These are phyloP conservation scores for Petunia secreta DNA, from an alignment of 257 asterid species.

Conservation along the genomic window DNA sequence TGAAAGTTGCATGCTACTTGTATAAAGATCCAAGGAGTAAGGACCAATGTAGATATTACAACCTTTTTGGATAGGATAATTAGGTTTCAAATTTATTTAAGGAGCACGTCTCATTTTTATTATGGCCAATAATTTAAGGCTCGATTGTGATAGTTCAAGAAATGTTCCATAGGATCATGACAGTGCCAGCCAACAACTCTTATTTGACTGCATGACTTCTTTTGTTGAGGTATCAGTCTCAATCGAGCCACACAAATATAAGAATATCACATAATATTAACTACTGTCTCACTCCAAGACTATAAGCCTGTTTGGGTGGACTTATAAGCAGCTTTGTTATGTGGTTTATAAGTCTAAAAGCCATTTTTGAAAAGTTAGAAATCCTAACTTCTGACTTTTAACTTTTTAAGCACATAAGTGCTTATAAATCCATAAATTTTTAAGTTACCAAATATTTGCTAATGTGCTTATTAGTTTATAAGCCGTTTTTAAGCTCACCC, in stretches of 20 bases:
- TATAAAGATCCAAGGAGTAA: constrained; percentile 19
- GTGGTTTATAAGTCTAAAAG: no score
- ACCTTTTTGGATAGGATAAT: not conserved
- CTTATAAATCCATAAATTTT: no score
- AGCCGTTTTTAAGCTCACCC: no score
- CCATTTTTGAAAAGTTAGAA: no score
- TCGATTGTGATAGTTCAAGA: constrained; percentile 5
- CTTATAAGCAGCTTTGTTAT: no score
- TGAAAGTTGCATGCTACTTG: not conserved
- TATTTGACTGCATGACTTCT: not conserved
- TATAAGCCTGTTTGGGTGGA: no score
- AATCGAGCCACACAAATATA: not conserved
- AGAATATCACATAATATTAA: no score
- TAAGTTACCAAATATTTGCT: no score
- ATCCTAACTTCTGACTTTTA: no score
- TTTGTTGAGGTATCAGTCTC: not conserved
- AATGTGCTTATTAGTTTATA: no score
- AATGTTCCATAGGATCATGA: constrained; percentile 2
- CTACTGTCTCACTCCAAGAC: no score
- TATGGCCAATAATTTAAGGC: not conserved
- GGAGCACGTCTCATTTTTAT: constrained; percentile 17
- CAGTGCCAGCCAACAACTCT: constrained; percentile 8
- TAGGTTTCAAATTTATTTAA: not conserved
- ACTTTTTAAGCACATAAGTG: no score
- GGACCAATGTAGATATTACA: constrained; percentile 1